Conservation (phyloP, 2,329 filamentous ascomycete genomes). For the Ambrosiella xylebori region DNA sequence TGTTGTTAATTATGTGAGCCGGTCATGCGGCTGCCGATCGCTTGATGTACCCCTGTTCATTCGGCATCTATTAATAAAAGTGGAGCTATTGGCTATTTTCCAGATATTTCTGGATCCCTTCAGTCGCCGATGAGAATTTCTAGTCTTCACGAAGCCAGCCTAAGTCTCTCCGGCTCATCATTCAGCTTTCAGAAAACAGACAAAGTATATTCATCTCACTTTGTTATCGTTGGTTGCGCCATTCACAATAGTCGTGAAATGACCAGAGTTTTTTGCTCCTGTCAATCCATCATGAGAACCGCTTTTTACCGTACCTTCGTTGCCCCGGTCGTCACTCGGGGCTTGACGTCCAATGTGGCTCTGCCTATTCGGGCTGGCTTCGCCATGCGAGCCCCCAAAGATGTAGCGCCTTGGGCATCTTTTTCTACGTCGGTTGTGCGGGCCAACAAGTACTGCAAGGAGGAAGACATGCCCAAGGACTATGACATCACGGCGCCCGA, state of each 20-base stretch:
- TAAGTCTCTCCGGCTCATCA: neutral
- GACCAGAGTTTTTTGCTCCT: neutral
- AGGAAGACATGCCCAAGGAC: slow-evolving; percentile 22
- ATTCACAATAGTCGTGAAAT: neutral
- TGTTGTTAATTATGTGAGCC: too few relatives aligned
- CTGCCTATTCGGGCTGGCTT: slow-evolving; percentile 19
- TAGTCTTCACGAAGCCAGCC: neutral
- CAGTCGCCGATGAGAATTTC: neutral
- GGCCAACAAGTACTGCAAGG: slow-evolving; percentile 10
- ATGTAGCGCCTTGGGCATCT: neutral
- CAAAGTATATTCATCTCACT: too few relatives aligned
- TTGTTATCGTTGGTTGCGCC: too few relatives aligned
- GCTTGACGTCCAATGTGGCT: slow-evolving; percentile 21
- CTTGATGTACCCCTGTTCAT: neutral
- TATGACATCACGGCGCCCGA: slow-evolving; percentile 26
- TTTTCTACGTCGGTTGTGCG: slow-evolving; percentile 2
- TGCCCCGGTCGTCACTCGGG: neutral
- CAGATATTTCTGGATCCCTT: neutral
- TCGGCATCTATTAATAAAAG: neutral
- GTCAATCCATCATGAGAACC: slow-evolving; percentile 22
- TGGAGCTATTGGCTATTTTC: neutral
- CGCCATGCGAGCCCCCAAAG: too few relatives aligned
- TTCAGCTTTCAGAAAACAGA: too few relatives aligned
- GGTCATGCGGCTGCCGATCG: too few relatives aligned
- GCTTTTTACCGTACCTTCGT: slow-evolving; percentile 11